A percentile compares a stretch with the other conserved stretches of the same genome.
phyloP scores from a whole-genome alignment of 768 basidiomycete species.

The Trametes villosa region DNA sequence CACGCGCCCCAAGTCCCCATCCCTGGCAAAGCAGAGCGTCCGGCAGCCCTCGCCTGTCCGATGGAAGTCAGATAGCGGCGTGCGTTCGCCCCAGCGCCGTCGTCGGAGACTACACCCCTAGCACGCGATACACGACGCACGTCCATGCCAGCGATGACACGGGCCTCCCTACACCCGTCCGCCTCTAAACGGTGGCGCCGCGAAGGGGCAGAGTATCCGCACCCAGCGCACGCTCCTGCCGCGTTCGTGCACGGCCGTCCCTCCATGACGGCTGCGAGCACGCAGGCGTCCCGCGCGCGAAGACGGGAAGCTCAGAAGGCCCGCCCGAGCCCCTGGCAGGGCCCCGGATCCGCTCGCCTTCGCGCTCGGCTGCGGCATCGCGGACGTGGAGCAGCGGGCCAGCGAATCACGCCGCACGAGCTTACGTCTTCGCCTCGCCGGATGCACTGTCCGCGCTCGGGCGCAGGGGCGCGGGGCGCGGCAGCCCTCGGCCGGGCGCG shows the following conservation, averaged over 20 bases:
- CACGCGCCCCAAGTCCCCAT: too few relatives aligned
- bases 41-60: too few relatives aligned
- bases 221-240: background rate
- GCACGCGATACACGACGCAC: too few relatives aligned
- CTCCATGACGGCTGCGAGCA: background rate
- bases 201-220: conserved; percentile 1
- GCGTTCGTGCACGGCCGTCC: background rate
- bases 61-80: too few relatives aligned
- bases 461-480: too few relatives aligned
- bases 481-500: background rate
- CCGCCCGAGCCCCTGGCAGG: too few relatives aligned
- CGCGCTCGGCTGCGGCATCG: background rate
- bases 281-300: background rate
- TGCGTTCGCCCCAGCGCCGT: too few relatives aligned
- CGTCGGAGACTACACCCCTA: too few relatives aligned
- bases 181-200: background rate
- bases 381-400: background rate
- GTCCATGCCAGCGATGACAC: too few relatives aligned
- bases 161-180: background rate
- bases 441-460: background rate
- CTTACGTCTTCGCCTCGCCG: conserved; percentile 9
- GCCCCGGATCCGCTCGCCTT: background rate
- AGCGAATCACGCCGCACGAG: conserved; percentile 1
- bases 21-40: too few relatives aligned
- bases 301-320: conserved; percentile 2